Conservation (phyloP, 305 asterid species). For the Rubia occidens region DNA sequence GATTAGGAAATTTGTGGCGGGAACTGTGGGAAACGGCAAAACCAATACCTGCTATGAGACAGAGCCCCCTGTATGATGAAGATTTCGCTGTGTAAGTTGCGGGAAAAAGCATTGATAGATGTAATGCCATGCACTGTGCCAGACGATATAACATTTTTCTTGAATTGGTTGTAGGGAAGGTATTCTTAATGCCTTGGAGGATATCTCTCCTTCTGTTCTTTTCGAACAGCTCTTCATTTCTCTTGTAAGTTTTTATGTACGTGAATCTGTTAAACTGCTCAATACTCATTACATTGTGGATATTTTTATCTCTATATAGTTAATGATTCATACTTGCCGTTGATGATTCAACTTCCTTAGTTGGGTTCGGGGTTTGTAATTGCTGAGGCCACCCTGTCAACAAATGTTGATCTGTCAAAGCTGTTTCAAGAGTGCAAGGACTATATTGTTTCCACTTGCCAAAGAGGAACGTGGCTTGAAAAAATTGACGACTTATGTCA, state of each 20-base stretch:
- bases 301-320: not conserved
- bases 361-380: conserved; percentile 74
- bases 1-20: conserved; percentile 89
- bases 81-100: conserved; percentile 90
- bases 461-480: conserved; percentile 55
- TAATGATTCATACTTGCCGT: conserved; percentile 2
- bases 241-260: conserved; percentile 46
- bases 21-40: conserved; percentile 97
- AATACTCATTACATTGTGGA: not conserved
- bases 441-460: conserved; percentile 54
- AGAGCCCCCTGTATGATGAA: conserved; percentile 89
- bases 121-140: not conserved
- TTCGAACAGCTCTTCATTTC: conserved; percentile 78
- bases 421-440: conserved; percentile 71
- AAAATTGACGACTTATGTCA: conserved; percentile 84
- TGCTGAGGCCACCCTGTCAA: conserved; percentile 65
- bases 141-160: conserved; percentile 14
- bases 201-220: conserved; percentile 61
- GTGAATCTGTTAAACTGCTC: not conserved
- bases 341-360: conserved; percentile 30
- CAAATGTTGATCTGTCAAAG: conserved; percentile 46
- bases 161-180: conserved; percentile 59
- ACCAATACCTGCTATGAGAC: conserved; percentile 85
- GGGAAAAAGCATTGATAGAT: conserved; percentile 8
- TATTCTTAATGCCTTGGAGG: conserved; percentile 60